Base-by-base conservation (phyloP, 1,284 basidiomycete species). In the Rhizoctonia solani region DNA sequence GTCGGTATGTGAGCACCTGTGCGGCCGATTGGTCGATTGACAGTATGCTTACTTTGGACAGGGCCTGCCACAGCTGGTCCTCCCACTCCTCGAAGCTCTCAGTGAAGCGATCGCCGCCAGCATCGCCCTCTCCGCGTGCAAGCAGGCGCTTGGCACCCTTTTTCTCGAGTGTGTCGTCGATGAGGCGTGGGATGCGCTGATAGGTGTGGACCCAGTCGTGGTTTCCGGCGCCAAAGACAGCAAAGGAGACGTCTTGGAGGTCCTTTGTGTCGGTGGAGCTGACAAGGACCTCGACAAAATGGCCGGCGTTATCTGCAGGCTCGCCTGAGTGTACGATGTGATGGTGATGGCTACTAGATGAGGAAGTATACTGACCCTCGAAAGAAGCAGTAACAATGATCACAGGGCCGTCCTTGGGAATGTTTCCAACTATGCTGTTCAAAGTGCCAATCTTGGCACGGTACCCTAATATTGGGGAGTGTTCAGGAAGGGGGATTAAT, bases 141-240 rank as follows among this genome's bases (percentile, higher is more conserved):
- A 80, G 54, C 8, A 85, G 72, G 21, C 81, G 75, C 63, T 75
- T 75, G n/a, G 74, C 82, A 2, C 82, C 82, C 32, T 74, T 75
- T 56, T 76, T 72, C 41, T 74, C 78, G 8, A 85, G 70, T 13
- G 74, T 69, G 9, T 75, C 71, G 72, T 84, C 82, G 68, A 81
- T 75, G 2, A 80, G 71, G 55, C 56, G 79, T 6, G 83, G 83
- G 30, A 85, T 80, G n/a, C 77, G 75, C 74, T 84, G 83, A 74
- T 79, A 85, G 1, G 83, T 84, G 39, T 76, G 72, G 21, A 77
- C 78, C 83, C 83, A 85, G 71, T 84, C 83, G 66, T 77, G 78
- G 73, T 84, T 83, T 4, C 83, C 83, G 54, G 81, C 83, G 0
- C 83, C 83, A 69, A 85, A 84, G 30, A 85, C 81, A 6, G 79